Evolutionary conservation across 495 filamentous ascomycete genomes (phyloP), one percentile per base, ranked within the genome.

Genomic region (Aspergillus ellipticus): DNA sequence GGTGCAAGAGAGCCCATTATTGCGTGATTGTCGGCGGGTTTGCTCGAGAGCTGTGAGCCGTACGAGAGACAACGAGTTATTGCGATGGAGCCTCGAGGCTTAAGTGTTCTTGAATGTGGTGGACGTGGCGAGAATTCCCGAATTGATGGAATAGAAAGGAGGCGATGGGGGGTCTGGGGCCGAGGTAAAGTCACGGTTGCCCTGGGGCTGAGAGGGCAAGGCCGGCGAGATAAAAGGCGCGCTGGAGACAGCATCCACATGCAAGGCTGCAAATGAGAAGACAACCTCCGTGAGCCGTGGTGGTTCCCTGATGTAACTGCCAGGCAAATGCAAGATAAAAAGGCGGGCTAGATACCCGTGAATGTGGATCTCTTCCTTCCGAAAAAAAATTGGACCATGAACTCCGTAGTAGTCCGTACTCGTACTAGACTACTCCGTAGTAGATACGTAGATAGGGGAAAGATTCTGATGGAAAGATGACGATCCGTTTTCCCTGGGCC

Each of bases 1-100:
- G 71, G 64, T 33, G 61, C 66, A 28, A 80, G 61, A 45, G 73
- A 71, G 56, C 73, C 74, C 78, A 81, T 80, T 21, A 42, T 67
- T 43, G 39, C 26, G 33, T 42, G 5, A 5, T 47, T 48, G 17
- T 52, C 4, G 29, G 35, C 7, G 13, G 26, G 13, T 19, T 41
- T 16, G 15, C 51, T 58, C 45, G 57, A 55, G 15, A 45, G 42
- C 43, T 31, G 28, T 2, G 61, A 65, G 47, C 6, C 39, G 41
- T 50, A 42, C 42, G 61, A 56, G 17, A 59, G 51, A 49, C 53
- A 51, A 9, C 43, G 49, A 26, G n/a, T n/a, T n/a, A 35, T 53
- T 63, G 63, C 63, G 61, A 24, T 16, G 51, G 33, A 24, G 50
- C 15, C 21, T 3, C 46, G 29, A 41, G 46, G 29, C 47, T 53